Percentiles rank a stretch among this genome's conserved stretches.
These are phyloP conservation scores for Talaromyces sp. DNA, from an alignment of 2,329 filamentous ascomycete species.

Conservation along the genomic window DNA sequence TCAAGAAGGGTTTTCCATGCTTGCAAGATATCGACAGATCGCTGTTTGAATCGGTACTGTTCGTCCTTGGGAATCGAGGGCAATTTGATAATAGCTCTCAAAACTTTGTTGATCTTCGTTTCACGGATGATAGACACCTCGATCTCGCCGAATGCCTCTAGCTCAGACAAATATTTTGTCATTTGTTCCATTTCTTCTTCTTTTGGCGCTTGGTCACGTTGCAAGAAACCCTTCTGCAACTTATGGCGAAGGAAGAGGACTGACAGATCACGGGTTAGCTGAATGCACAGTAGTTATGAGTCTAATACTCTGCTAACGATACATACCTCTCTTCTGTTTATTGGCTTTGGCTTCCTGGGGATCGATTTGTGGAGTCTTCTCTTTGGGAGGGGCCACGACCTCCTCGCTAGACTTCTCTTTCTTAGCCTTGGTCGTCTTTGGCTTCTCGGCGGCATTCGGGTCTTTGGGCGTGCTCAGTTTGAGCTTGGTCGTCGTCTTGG, in stretches of 20 bases:
- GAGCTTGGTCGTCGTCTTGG: conserved; percentile 60
- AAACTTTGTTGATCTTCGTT: conserved; percentile 98
- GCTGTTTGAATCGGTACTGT: conserved; percentile 82
- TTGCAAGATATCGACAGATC: conserved; percentile 74
- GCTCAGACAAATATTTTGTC: conserved; percentile 58
- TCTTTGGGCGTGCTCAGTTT: conserved; percentile 61
- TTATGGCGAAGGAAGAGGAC: conserved; percentile 94
- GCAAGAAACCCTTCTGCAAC: conserved; percentile 89
- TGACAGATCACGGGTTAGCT: conserved; percentile 26
- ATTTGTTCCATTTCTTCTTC: conserved; percentile 60
- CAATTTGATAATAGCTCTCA: conserved; percentile 91
- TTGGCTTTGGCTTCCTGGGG: conserved; percentile 56
- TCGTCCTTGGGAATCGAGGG: conserved; percentile 82
- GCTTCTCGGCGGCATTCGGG: conserved; percentile 41
- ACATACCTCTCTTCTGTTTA: conserved; percentile 57
- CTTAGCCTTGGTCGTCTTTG: conserved; percentile 34
- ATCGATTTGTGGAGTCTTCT: conserved; percentile 54
- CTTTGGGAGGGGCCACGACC: conserved; percentile 49
- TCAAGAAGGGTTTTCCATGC: conserved; percentile 87
- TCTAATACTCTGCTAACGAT: not conserved
- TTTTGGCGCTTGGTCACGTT: conserved; percentile 79
- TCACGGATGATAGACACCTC: conserved; percentile 83
- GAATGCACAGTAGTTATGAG: not conserved
- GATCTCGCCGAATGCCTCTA: conserved; percentile 77
- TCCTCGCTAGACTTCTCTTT: conserved; percentile 53